Conservation (phyloP, 2,329 filamentous ascomycete genomes). For the Helotiales sp. region DNA sequence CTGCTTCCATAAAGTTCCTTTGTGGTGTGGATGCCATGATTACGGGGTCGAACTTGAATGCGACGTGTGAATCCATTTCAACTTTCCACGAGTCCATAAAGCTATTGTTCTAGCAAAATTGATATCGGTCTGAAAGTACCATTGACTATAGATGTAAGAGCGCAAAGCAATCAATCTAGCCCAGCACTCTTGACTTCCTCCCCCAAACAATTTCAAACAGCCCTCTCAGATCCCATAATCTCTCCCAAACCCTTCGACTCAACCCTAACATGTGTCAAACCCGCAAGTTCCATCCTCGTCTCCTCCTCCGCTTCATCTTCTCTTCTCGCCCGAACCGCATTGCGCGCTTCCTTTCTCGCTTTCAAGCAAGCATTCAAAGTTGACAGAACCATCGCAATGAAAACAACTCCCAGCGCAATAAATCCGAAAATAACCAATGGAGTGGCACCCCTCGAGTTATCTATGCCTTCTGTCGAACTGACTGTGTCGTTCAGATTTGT, state of each 20-base stretch:
- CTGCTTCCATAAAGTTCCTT: not conserved
- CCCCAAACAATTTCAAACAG: not conserved
- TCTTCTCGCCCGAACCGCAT: not conserved
- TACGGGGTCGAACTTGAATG: not conserved
- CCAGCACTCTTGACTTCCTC: not conserved
- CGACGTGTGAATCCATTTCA: not conserved
- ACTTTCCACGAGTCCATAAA: not conserved
- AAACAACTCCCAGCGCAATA: not conserved
- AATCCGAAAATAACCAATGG: not conserved
- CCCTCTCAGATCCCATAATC: not conserved
- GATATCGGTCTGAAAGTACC: not conserved
- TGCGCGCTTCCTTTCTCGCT: not conserved
- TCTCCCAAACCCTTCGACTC: not conserved
- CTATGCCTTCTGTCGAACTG: not conserved
- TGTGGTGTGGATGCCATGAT: not conserved
- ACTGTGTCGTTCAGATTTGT: not conserved
- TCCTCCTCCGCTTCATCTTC: not conserved
- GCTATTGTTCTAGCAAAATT: not conserved
- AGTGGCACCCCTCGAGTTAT: not conserved
- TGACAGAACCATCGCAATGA: not conserved
- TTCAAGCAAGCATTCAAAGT: not conserved
- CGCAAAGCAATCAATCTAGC: not conserved
- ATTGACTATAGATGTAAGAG: not conserved
- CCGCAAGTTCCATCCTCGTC: not conserved
- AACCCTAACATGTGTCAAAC: not conserved